Conservation (phyloP, 2,329 filamentous ascomycete species). For the Magnaporthales sp. region DNA sequence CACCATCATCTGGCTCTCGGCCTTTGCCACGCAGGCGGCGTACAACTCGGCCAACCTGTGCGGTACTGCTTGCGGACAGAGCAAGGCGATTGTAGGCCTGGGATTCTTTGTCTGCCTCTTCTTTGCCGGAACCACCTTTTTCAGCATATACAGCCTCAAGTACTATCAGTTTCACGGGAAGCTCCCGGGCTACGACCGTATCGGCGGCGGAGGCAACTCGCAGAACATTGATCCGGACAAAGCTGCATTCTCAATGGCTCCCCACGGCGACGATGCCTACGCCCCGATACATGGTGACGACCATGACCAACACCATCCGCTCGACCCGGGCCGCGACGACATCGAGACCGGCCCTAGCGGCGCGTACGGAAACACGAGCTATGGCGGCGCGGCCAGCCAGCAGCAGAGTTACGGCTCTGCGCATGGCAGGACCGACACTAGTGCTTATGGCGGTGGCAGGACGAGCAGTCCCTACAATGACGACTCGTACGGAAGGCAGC, state of each 20-base stretch:
- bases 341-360: conserved; percentile 8
- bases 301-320: conserved; percentile 35
- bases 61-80: conserved; percentile 46
- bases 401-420: conserved; percentile 1
- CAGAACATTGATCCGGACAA: conserved; percentile 59
- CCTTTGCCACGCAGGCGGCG: conserved; percentile 55
- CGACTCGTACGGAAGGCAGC: conserved; percentile 15
- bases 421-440: conserved; percentile 5
- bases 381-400: neutral
- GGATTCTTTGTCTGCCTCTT: conserved; percentile 56
- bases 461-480: conserved; percentile 7
- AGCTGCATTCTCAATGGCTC: conserved; percentile 58
- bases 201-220: conserved; percentile 18
- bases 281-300: conserved; percentile 47
- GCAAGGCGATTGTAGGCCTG: conserved; percentile 54
- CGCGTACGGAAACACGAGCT: conserved; percentile 6
- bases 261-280: conserved; percentile 59
- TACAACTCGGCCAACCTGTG: conserved; percentile 51
- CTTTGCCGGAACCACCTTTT: conserved; percentile 41
- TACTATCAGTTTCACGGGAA: conserved; percentile 55
- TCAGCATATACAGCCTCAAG: conserved; percentile 51
- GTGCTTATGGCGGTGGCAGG: conserved; percentile 11
- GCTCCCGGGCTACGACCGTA: conserved; percentile 52
- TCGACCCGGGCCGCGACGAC: conserved; percentile 25
- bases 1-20: conserved; percentile 56